A percentile compares a stretch with the other conserved stretches of the same genome.
Conservation (phyloP, 108 stramenopile genomes). For the Pseudonitzschia multistriata region DNA sequence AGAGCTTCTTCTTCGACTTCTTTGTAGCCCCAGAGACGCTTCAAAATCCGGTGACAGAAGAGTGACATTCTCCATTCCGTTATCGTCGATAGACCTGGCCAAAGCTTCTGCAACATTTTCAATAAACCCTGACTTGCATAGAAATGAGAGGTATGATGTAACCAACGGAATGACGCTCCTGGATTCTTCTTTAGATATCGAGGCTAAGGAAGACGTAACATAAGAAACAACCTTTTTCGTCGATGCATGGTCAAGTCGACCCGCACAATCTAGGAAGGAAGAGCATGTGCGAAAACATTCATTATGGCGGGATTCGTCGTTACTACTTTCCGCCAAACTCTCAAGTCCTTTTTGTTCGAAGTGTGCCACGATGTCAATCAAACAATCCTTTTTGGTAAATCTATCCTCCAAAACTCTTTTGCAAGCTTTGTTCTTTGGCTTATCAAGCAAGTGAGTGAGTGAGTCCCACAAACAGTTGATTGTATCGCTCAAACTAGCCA, state of each 20-base stretch:
- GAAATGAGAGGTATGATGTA: constrained; percentile 53
- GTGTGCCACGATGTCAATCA: constrained; percentile 53
- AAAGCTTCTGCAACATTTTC: constrained; percentile 54
- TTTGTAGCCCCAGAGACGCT: background rate
- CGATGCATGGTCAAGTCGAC: constrained; percentile 35
- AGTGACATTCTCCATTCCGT: constrained; percentile 34
- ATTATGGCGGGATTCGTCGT: constrained; percentile 11
- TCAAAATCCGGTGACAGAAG: constrained; percentile 20
- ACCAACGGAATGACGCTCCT: constrained; percentile 17
- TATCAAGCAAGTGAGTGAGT: constrained; percentile 21
- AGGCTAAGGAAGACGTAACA: constrained; percentile 24
- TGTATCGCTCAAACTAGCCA: constrained; percentile 68
- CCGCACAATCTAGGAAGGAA: constrained; percentile 62
- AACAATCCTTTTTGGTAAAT: constrained; percentile 44
- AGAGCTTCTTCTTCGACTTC: constrained; percentile 17
- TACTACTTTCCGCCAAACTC: constrained; percentile 12
- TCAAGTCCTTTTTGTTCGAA: constrained; percentile 54
- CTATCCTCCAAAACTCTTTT: constrained; percentile 46
- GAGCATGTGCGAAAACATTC: constrained; percentile 52
- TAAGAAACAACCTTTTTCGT: constrained; percentile 44
- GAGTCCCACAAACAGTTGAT: constrained; percentile 68
- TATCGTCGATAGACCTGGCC: constrained; percentile 42
- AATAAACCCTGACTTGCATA: constrained; percentile 69
- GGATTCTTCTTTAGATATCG: constrained; percentile 5
- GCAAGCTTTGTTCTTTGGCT: constrained; percentile 22